Conservation (phyloP, 2,329 filamentous ascomycete genomes). For the Clonostachys rhizophaga region DNA sequence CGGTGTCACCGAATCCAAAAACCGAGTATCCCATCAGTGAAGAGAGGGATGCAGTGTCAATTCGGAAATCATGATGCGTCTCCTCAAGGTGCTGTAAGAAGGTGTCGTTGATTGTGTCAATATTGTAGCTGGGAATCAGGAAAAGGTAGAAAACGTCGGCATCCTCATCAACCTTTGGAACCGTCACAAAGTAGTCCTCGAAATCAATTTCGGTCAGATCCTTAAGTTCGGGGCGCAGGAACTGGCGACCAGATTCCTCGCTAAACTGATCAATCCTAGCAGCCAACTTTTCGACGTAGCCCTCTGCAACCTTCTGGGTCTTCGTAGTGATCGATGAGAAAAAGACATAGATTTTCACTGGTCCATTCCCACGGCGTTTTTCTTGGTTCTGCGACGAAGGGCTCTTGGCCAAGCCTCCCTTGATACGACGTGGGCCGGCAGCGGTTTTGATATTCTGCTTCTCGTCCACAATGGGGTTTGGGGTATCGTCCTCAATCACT, state of each 20-base stretch:
- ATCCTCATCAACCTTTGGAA: conserved; percentile 56
- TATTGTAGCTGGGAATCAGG: conserved; percentile 87
- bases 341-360: conserved; percentile 74
- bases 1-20: conserved; percentile 87
- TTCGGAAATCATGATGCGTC: conserved; percentile 94
- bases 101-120: conserved; percentile 84
- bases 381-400: conserved; percentile 14
- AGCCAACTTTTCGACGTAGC: conserved; percentile 54
- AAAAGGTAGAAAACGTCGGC: conserved; percentile 76
- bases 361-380: conserved; percentile 25
- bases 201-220: conserved; percentile 86
- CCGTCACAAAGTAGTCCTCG: conserved; percentile 84
- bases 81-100: conserved; percentile 85
- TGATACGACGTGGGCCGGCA: conserved; percentile 42
- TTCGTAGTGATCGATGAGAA: conserved; percentile 85
- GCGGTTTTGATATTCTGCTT: conserved; percentile 14
- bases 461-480: neutral
- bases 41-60: conserved; percentile 81
- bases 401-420: conserved; percentile 31
- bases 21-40: conserved; percentile 81
- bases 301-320: conserved; percentile 69
- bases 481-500: neutral
- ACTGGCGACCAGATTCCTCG: conserved; percentile 25
- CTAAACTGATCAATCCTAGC: conserved; percentile 44
- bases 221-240: conserved; percentile 57